Conservation (phyloP, 1,139 yeast species). For the Kodamaea alishanica region DNA sequence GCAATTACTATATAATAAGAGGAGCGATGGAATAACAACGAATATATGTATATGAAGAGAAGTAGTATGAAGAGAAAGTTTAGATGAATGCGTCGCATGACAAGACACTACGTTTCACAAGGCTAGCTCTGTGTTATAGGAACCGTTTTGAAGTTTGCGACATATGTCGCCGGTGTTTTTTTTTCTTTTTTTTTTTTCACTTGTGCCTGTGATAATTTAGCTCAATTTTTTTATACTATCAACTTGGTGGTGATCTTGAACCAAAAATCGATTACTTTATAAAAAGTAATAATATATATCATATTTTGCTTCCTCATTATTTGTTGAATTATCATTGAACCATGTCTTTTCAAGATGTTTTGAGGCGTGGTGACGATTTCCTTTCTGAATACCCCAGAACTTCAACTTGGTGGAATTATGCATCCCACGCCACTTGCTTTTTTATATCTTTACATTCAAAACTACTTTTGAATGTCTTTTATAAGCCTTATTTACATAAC, state of each 20-base stretch:
- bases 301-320: neutral
- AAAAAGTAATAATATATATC: neutral
- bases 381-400: slow-evolving; percentile 59
- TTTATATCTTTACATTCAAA: slow-evolving; percentile 66
- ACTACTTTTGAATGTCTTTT: slow-evolving; percentile 54
- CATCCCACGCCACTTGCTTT: slow-evolving; percentile 68
- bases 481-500: slow-evolving; percentile 60
- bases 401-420: slow-evolving; percentile 57
- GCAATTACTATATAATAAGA: too few species aligned
- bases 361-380: slow-evolving; percentile 72
- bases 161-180: too few species aligned
- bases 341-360: slow-evolving; percentile 74
- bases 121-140: too few species aligned
- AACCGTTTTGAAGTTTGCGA: too few species aligned
- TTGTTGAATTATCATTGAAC: neutral
- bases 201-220: too few species aligned
- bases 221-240: neutral
- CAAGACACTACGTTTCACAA: too few species aligned
- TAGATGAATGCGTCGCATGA: too few species aligned
- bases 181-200: too few species aligned
- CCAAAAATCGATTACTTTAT: neutral
- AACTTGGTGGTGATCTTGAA: neutral
- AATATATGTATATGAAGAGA: too few species aligned
- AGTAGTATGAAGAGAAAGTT: too few species aligned
- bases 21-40: too few species aligned